phyloP scores from a whole-genome alignment of 2,329 filamentous ascomycete genomes.

The Keithomyces neogunnii region DNA sequence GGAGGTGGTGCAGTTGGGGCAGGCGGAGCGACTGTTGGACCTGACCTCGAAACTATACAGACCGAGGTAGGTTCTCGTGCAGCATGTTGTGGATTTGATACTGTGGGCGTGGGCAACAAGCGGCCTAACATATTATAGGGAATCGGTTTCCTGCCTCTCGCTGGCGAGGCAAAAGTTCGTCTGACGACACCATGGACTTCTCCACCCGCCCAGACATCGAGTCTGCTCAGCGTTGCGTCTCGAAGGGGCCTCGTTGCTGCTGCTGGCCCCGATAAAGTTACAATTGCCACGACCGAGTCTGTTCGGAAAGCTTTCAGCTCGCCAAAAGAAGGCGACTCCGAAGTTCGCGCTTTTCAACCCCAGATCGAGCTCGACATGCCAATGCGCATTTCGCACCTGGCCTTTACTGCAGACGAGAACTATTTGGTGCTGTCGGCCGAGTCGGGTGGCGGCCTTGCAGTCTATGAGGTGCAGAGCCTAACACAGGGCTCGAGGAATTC shows the following conservation, averaged over 20 bases:
- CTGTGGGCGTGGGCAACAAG: too few species aligned
- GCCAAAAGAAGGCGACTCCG: slow-evolving; percentile 49
- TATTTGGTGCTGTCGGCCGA: slow-evolving; percentile 79
- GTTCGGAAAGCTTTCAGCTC: slow-evolving; percentile 67
- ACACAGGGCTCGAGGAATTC: slow-evolving; percentile 57
- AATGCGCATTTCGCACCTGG: slow-evolving; percentile 74
- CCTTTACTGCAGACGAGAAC: slow-evolving; percentile 83
- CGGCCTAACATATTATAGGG: slow-evolving; percentile 31
- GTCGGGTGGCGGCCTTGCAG: slow-evolving; percentile 68
- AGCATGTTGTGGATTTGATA: neutral
- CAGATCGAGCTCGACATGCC: slow-evolving; percentile 66
- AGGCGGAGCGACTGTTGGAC: slow-evolving; percentile 37
- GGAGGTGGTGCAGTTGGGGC: slow-evolving; percentile 30
- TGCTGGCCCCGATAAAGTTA: slow-evolving; percentile 71
- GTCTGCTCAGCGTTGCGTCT: slow-evolving; percentile 76
- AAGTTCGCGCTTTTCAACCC: slow-evolving; percentile 63
- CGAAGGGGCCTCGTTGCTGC: slow-evolving; percentile 76
- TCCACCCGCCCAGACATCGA: slow-evolving; percentile 67
- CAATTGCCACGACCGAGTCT: slow-evolving; percentile 67
- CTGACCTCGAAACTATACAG: slow-evolving; percentile 67
- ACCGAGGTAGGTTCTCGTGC: slow-evolving; percentile 56
- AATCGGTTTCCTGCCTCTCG: slow-evolving; percentile 73
- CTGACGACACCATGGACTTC: slow-evolving; percentile 72
- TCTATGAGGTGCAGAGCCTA: slow-evolving; percentile 69
- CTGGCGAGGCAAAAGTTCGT: slow-evolving; percentile 74